Evolutionary conservation across 2,329 filamentous ascomycete genomes (phyloP), one percentile per base, ranked within the genome.

Genomic region (Diaporthe batatas): DNA sequence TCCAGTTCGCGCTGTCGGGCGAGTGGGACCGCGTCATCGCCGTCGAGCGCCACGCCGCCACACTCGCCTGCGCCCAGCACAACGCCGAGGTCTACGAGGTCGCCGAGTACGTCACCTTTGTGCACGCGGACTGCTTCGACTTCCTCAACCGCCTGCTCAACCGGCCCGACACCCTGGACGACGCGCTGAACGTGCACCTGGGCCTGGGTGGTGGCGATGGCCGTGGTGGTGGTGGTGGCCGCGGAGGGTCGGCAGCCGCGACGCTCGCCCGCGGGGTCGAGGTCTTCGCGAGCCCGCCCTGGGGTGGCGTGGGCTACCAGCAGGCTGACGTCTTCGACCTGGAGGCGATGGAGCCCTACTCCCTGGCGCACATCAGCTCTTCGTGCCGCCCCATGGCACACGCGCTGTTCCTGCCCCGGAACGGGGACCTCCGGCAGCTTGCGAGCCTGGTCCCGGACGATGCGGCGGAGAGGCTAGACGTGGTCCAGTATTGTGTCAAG

Each of bases 271-370:
- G 67, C 6, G 59, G 58, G 47, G 86, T 88, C 0, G 83, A 86
- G 6, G 62, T 91, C 11, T 91, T 91, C 76, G 88, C 87, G 0
- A 90, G 88, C 18, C 89, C 89, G 25, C 89, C 89, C 0, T 91
- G 89, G 89, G 89, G 89, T 32, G 89, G 89, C 0, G 86, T 89
- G 2, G 85, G 85, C 23, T 91, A 91, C 77, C 79, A 83, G 34
- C 85, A 85, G 0, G 87, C 89, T 73, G 86, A 92, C 49, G 87
- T 99, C 6, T 98, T 98, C 79, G 91, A 98, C 79, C 84, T 98
- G 68, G 87, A 88, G 68, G 91, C 99, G 96, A 98, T 99, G 96
- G 88, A 95, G 81, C 96, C 96, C 0, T 99, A 99, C 80, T 92
- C 88, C 25, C 82, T 96, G 25, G 82, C 83, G 12, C 83, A 88